Percentiles rank a stretch among this genome's conserved stretches.
phyloP scores from a whole-genome alignment of 2,329 filamentous ascomycete species.

The Botrytis deweyae region DNA sequence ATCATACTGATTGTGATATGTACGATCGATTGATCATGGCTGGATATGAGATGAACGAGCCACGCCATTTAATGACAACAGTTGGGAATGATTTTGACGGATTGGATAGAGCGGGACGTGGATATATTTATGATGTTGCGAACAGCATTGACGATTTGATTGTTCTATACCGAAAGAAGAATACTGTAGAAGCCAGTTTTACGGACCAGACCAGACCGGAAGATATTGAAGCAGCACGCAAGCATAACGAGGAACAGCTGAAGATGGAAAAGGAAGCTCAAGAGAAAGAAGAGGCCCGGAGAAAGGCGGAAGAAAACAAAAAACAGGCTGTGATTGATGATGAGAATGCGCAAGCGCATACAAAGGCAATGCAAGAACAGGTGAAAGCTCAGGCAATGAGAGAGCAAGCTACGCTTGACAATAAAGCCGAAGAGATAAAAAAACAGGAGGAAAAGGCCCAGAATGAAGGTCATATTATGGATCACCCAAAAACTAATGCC shows the following conservation, averaged over 20 bases:
- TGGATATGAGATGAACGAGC: constrained; percentile 42
- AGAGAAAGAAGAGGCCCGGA: neutral
- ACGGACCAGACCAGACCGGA: constrained; percentile 35
- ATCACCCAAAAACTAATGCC: neutral
- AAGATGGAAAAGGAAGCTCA: neutral
- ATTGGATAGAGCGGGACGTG: constrained; percentile 41
- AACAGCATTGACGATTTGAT: constrained; percentile 47
- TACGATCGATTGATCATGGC: constrained; percentile 50
- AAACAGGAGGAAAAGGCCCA: neutral
- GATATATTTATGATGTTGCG: constrained; percentile 49
- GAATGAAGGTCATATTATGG: neutral
- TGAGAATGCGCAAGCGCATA: neutral
- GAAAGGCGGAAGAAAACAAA: neutral
- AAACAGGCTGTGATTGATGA: neutral
- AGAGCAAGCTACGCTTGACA: neutral
- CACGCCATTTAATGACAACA: constrained; percentile 12
- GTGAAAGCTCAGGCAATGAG: neutral
- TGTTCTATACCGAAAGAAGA: constrained; percentile 47
- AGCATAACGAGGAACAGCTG: neutral
- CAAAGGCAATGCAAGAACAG: neutral
- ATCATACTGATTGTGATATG: constrained; percentile 58
- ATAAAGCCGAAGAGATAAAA: neutral
- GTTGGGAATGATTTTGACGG: constrained; percentile 11
- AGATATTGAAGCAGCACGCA: constrained; percentile 4
- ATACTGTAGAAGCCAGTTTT: constrained; percentile 36